These are phyloP conservation scores for Aureobasidium uvarum DNA, from an alignment of 2,329 filamentous ascomycete genomes.

Conservation along the genomic window DNA sequence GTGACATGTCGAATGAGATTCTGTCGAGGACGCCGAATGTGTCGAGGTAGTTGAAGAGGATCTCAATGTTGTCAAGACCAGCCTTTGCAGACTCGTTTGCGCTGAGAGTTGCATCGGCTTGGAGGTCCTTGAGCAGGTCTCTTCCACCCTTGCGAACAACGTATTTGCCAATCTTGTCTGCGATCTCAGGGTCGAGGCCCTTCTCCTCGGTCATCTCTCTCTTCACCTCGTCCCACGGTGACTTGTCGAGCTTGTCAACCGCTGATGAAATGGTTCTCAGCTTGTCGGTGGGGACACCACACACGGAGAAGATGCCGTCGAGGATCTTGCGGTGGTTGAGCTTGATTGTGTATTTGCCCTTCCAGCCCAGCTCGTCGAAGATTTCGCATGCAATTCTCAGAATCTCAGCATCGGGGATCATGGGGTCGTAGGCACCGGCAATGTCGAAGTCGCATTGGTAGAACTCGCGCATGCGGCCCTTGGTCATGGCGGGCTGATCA, in stretches of 20 bases:
- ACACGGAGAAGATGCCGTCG: constrained; percentile 87
- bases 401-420: constrained; percentile 91
- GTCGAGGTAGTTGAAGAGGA: constrained; percentile 79
- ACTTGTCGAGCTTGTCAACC: constrained; percentile 93
- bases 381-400: constrained; percentile 81
- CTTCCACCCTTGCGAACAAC: constrained; percentile 73
- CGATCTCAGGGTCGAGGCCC: constrained; percentile 70
- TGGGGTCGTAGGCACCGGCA: constrained; percentile 80
- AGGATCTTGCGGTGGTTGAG: constrained; percentile 94
- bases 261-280: constrained; percentile 87
- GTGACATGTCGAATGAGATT: constrained; percentile 84
- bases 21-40: constrained; percentile 69
- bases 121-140: constrained; percentile 70
- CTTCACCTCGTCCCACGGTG: constrained; percentile 81
- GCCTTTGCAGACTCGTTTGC: constrained; percentile 73
- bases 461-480: constrained; percentile 92
- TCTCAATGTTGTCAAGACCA: constrained; percentile 75
- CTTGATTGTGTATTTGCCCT: constrained; percentile 78
- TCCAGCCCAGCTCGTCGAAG: constrained; percentile 75
- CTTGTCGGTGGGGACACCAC: constrained; percentile 82
- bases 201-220: constrained; percentile 94
- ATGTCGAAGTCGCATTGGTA: constrained; percentile 98
- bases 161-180: constrained; percentile 83
- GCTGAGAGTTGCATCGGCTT: constrained; percentile 64
- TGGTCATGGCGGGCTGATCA: constrained; percentile 81